Conservation (phyloP, 257 asterid species). For the Cordia subcordata region DNA sequence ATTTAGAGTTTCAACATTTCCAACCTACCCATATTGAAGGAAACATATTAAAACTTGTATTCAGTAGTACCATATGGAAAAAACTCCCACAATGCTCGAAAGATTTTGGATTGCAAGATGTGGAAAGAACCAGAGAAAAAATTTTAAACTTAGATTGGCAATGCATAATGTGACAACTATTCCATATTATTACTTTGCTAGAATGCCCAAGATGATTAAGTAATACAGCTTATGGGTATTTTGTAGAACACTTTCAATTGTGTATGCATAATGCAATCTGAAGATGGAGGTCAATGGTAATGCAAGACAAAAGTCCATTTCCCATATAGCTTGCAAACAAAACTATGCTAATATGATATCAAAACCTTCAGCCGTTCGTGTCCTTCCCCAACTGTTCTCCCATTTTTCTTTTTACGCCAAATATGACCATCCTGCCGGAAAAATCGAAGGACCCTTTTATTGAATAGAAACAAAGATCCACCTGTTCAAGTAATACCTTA, state of each 20-base stretch:
- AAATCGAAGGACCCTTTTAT: conserved; percentile 73
- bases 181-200: too few relatives aligned
- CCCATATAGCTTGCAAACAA: background rate
- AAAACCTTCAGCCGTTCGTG: conserved; percentile 94
- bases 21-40: conserved; percentile 60
- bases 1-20: conserved; percentile 78
- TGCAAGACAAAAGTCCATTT: too few relatives aligned
- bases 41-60: conserved; percentile 20
- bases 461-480: conserved; percentile 74
- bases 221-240: too few relatives aligned
- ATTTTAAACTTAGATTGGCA: too few relatives aligned
- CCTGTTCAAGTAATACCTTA: conserved; percentile 35
- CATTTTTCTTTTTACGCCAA: conserved; percentile 94
- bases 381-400: conserved; percentile 86
- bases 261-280: too few relatives aligned
- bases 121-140: too few relatives aligned
- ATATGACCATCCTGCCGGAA: conserved; percentile 94
- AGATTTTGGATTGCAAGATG: too few relatives aligned
- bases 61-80: conserved; percentile 7
- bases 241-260: too few relatives aligned
- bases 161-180: too few relatives aligned
- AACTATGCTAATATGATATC: background rate
- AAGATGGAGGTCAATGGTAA: too few relatives aligned
- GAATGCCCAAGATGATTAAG: too few relatives aligned
- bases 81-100: background rate